A percentile compares a stretch with the other conserved stretches of the same genome.
Evolutionary conservation across 495 filamentous ascomycete genomes (phyloP).

Genomic region (Xylaria cubensis): DNA sequence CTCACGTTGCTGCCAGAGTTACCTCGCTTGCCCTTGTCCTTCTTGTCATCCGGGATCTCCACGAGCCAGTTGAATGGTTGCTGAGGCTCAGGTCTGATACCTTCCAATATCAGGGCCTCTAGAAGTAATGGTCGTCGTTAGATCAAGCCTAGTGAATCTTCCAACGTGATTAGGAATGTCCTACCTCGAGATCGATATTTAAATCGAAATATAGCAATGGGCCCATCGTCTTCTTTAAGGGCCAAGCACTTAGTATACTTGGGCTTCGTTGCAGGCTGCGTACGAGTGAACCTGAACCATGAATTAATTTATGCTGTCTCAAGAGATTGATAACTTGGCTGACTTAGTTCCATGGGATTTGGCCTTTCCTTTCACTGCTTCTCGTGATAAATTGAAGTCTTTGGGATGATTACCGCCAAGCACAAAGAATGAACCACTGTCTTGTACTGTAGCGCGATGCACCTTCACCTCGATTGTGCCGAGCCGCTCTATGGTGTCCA

Average conservation of each 20-base stretch:
- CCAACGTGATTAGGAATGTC: background rate
- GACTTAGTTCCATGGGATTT: slow-evolving; percentile 14
- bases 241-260: background rate
- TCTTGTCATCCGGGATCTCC: background rate
- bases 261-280: background rate
- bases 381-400: background rate
- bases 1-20: background rate
- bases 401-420: background rate
- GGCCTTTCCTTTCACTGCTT: background rate
- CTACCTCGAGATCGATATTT: slow-evolving; percentile 27
- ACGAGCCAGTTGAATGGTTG: background rate
- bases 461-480: slow-evolving; percentile 16
- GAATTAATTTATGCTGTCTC: background rate
- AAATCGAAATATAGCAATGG: slow-evolving; percentile 14
- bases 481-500: background rate
- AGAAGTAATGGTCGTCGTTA: background rate
- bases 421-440: background rate
- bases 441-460: background rate
- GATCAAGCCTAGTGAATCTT: background rate
- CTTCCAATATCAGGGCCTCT: background rate
- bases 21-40: background rate
- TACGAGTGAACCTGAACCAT: background rate
- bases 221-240: background rate
- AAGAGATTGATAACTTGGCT: background rate
- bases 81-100: background rate